These are phyloP conservation scores for Apiotrichum mycotoxinovorans DNA, from an alignment of 1,284 basidiomycete genomes.

Conservation along the genomic window DNA sequence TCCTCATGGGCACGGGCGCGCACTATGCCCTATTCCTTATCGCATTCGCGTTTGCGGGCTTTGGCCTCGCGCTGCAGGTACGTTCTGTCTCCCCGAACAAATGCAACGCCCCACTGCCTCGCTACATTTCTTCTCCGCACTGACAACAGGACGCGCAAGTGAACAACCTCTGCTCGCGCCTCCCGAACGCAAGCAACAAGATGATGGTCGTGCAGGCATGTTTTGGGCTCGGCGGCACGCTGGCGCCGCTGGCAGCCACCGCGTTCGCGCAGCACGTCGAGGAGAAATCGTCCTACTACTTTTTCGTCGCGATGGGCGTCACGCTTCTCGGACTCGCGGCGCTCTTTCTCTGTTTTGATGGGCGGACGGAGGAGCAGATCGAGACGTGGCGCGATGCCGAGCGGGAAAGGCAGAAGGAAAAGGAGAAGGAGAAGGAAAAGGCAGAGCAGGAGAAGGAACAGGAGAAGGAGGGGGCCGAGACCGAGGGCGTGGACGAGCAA, in stretches of 20 bases:
- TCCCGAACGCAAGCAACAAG: slow-evolving; percentile 17
- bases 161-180: slow-evolving; percentile 20
- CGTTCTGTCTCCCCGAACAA: no score
- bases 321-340: slow-evolving; percentile 5
- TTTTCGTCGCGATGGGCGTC: slow-evolving; percentile 17
- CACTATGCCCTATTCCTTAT: slow-evolving; percentile 15
- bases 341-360: slow-evolving; percentile 17
- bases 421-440: not conserved
- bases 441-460: not conserved
- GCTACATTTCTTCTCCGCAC: no score
- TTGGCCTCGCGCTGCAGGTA: slow-evolving; percentile 14
- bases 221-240: slow-evolving; percentile 58
- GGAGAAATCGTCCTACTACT: slow-evolving; percentile 12
- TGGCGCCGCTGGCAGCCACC: slow-evolving; percentile 61
- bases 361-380: slow-evolving; percentile 21
- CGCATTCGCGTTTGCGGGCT: slow-evolving; percentile 14
- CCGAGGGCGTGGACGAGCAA: no score
- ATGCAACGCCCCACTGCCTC: no score
- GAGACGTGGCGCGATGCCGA: not conserved
- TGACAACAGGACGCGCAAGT: slow-evolving; percentile 17
- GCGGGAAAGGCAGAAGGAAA: not conserved
- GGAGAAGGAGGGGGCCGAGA: no score
- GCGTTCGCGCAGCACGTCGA: slow-evolving; percentile 52
- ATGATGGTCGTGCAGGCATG: slow-evolving; percentile 24
- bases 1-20: slow-evolving; percentile 12